Evolutionary conservation across 2,329 filamentous ascomycete species (phyloP).

Genomic region (Colletotrichum gigasporum): DNA sequence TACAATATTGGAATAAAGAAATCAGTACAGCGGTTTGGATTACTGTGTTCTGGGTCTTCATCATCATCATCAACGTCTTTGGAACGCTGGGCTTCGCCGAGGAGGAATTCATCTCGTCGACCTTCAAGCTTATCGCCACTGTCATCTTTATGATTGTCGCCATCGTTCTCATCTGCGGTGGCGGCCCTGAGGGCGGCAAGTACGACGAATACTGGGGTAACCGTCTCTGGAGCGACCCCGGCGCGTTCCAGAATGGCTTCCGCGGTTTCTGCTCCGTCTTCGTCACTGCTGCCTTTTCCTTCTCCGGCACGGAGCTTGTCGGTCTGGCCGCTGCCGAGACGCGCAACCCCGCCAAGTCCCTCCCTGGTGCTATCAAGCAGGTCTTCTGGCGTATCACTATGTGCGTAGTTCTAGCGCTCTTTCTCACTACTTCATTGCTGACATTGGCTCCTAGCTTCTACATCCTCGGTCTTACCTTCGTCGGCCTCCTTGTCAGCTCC

Average conservation of each 20-base stretch:
- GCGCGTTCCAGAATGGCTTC: slow-evolving; percentile 74
- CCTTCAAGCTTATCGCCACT: slow-evolving; percentile 66
- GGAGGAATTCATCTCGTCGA: slow-evolving; percentile 65
- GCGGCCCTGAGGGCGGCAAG: slow-evolving; percentile 56
- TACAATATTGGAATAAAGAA: slow-evolving; percentile 60
- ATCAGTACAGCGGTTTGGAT: slow-evolving; percentile 62
- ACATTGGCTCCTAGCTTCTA: slow-evolving; percentile 46
- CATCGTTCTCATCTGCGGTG: slow-evolving; percentile 65
- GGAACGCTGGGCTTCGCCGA: slow-evolving; percentile 62
- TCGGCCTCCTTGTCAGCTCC: slow-evolving; percentile 55
- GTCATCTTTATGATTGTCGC: slow-evolving; percentile 71
- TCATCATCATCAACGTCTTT: slow-evolving; percentile 63
- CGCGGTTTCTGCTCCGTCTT: slow-evolving; percentile 75
- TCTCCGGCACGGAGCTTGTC: slow-evolving; percentile 74
- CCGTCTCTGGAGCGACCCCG: slow-evolving; percentile 52
- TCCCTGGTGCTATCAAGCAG: slow-evolving; percentile 84
- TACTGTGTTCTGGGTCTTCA: slow-evolving; percentile 58
- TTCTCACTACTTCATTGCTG: slow-evolving; percentile 36
- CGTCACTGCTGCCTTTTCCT: slow-evolving; percentile 75
- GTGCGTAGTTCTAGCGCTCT: slow-evolving; percentile 23
- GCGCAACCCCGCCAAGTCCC: slow-evolving; percentile 71
- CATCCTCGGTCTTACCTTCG: slow-evolving; percentile 57
- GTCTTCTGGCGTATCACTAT: slow-evolving; percentile 65
- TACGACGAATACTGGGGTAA: slow-evolving; percentile 55
- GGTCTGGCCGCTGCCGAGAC: slow-evolving; percentile 77